Evolutionary conservation across 2,329 filamentous ascomycete species (phyloP), one percentile per base, ranked within the genome.

Genomic region (Lomentospora prolificans): DNA sequence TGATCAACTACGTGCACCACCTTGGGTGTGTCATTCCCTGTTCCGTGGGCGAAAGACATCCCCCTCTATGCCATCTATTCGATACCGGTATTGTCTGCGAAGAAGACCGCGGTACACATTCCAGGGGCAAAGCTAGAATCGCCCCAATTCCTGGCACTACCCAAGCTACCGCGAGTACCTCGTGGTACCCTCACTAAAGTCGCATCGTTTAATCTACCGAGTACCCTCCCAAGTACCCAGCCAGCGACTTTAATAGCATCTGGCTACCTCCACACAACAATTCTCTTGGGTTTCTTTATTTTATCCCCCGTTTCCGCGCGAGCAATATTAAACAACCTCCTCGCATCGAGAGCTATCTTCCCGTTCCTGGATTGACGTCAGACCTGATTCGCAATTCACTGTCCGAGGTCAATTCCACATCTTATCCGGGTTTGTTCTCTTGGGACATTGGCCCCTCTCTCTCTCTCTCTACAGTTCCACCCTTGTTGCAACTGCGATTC

Each of bases 231-330:
- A 48, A 48, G 44, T 48, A 48, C 44, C 36, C 36, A 30, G 24
- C 33, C 22, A 46, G 24, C 25, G 8, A 27, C 52, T 54, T 46
- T 54, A 44, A 54, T 54, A 44, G 25, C 52, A 46, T 54, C 33
- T 46, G 39, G 39, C 24, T 33, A 25, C 22, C 41, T 30, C 27
- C 52, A 25, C 24, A 44, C 52, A 17, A 44, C 36, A 12, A 12
- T 25, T 41, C 17, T 36, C 39, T 54, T 44, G 10, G 22, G 50
- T 51, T 30, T 31, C 25, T 48, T 48, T 48, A 28, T 28, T 31
- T 51, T 31, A 31, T 30, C 25, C 14, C 36, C 33, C 24, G 52
- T 30, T 54, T 28, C 36, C 27, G 24, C 52, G 36, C 33, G 22
- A 14, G 8, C 22, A 54, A 54, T 28, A 28, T 30, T 36, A 39